Base-by-base conservation (phyloP, 352 stramenopile species). In the Globisporangium takayamanum region DNA sequence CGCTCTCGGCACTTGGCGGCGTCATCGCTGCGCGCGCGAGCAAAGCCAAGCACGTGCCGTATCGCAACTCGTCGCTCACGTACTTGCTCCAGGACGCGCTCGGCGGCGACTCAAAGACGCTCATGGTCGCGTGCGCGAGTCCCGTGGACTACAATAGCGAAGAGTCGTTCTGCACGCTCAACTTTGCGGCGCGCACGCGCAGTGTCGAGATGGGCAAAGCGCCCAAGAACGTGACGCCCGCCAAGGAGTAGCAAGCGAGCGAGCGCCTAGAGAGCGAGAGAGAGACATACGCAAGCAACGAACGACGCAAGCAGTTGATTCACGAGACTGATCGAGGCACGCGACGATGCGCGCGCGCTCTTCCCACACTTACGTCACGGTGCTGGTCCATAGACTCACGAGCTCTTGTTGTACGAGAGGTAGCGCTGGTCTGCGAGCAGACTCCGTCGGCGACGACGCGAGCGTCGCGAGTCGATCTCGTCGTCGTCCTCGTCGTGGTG, bases 1-100 rank as follows among this genome's bases (percentile, higher is more conserved):
- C 84, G 50, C 77, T 99, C 26, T 97, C 91, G 5, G 96, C 97
- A 25, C 80, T 99, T 15, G 96, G 96, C 15, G 97, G 99, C 72
- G 97, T 99, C 25, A 99, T 99, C 66, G 80, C 86, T 22, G 86
- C 86, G 26, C 82, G 80, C 12, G 84, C 82, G 18, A 93, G 80
- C 66, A 93, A 92, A 50, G 73, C 84, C 25, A 93, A 92, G 64
- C 95, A 99, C 72, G 81, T 98, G 10, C 94, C 94, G 33, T 98
- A 97, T 66, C 78, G 94, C 63, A 97, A 98, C 70, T 97, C 88
- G 28, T 98, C 91, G 30, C 74, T 98, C 39, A 98, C 94, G 39
- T 96, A 94, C 63, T 70, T 98, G 52, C 80, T 98, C 11, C 88
- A 97, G 68, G 92, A 98, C 73, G 93, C 87, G 0, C 69, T 98